Percentiles rank a stretch among this genome's conserved stretches.
Conservation (phyloP, 1,284 basidiomycete genomes). For the Rhodotorula sp. region DNA sequence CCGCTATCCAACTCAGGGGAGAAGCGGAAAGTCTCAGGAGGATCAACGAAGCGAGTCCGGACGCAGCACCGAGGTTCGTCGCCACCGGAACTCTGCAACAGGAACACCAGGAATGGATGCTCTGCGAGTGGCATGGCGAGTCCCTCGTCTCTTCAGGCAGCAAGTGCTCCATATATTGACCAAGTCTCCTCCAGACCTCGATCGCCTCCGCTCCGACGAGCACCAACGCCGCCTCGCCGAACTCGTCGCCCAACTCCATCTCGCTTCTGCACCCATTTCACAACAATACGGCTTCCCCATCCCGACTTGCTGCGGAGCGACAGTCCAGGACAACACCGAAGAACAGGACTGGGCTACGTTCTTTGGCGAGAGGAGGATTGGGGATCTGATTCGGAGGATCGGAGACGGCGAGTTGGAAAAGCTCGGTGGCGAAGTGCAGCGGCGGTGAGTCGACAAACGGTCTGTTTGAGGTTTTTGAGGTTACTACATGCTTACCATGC, state of each 20-base stretch:
- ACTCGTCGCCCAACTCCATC: slow-evolving; percentile 12
- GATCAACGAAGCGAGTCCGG: slow-evolving; percentile 16
- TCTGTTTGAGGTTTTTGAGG: too few species aligned
- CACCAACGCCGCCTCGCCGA: slow-evolving; percentile 11
- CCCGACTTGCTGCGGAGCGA: slow-evolving; percentile 26
- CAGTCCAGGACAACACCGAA: slow-evolving; percentile 18
- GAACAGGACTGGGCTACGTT: slow-evolving; percentile 21
- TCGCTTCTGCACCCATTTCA: neutral
- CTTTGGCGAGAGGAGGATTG: slow-evolving; percentile 13
- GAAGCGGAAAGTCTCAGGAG: slow-evolving; percentile 21
- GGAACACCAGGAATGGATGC: slow-evolving; percentile 11
- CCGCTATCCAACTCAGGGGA: slow-evolving; percentile 22
- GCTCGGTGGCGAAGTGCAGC: slow-evolving; percentile 5
- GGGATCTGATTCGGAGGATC: slow-evolving; percentile 12
- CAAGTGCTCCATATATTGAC: too few species aligned
- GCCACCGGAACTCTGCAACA: slow-evolving; percentile 6
- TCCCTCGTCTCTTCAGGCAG: too few species aligned
- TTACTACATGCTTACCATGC: neutral
- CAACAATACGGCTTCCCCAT: slow-evolving; percentile 14
- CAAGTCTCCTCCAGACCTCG: neutral
- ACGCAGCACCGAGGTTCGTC: slow-evolving; percentile 2
- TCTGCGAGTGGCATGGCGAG: slow-evolving; percentile 30
- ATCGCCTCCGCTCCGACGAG: neutral
- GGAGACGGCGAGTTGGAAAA: slow-evolving; percentile 3
- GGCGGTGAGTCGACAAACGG: neutral